These are phyloP conservation scores for Coprinopsis cinerea DNA, from an alignment of 768 basidiomycete genomes.

Conservation along the genomic window DNA sequence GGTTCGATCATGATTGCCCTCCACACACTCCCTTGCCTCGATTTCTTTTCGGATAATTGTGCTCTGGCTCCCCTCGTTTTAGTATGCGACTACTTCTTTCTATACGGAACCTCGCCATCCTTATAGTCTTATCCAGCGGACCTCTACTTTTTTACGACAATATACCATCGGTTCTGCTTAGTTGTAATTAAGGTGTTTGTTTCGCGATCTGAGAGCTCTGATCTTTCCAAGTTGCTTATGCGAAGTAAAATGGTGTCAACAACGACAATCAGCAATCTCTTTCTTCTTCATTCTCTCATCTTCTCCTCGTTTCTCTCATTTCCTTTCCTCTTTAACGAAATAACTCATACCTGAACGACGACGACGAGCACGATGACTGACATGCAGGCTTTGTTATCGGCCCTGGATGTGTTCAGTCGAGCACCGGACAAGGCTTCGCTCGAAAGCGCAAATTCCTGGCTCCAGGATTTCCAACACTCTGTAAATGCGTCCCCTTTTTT, in stretches of 20 bases:
- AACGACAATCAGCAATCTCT: slow-evolving; percentile 27
- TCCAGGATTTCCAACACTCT: slow-evolving; percentile 98
- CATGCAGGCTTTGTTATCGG: slow-evolving; percentile 67
- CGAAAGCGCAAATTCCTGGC: slow-evolving; percentile 88
- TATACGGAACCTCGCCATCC: slow-evolving; percentile 38
- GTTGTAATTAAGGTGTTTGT: too few relatives aligned
- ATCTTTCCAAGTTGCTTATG: slow-evolving; percentile 12
- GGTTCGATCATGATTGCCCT: slow-evolving; percentile 44
- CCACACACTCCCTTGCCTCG: slow-evolving; percentile 51
- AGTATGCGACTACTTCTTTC: slow-evolving; percentile 31
- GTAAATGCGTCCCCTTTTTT: slow-evolving; percentile 84
- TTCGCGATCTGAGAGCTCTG: slow-evolving; percentile 1
- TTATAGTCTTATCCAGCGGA: slow-evolving; percentile 23
- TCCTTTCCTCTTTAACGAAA: slow-evolving; percentile 13
- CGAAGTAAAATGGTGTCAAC: slow-evolving; percentile 21
- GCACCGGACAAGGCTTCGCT: slow-evolving; percentile 80
- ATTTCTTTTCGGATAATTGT: slow-evolving; percentile 46
- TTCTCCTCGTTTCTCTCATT: slow-evolving; percentile 14
- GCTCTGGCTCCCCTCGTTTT: slow-evolving; percentile 45
- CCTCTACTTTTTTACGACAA: slow-evolving; percentile 34
- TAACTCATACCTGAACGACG: slow-evolving; percentile 4
- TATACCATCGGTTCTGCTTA: slow-evolving; percentile 34
- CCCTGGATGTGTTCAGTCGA: slow-evolving; percentile 71
- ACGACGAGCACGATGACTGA: slow-evolving; percentile 59
- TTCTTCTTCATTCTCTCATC: slow-evolving; percentile 11